phyloP scores from a whole-genome alignment of 1,284 basidiomycete genomes.

The Crepidotus sp. region DNA sequence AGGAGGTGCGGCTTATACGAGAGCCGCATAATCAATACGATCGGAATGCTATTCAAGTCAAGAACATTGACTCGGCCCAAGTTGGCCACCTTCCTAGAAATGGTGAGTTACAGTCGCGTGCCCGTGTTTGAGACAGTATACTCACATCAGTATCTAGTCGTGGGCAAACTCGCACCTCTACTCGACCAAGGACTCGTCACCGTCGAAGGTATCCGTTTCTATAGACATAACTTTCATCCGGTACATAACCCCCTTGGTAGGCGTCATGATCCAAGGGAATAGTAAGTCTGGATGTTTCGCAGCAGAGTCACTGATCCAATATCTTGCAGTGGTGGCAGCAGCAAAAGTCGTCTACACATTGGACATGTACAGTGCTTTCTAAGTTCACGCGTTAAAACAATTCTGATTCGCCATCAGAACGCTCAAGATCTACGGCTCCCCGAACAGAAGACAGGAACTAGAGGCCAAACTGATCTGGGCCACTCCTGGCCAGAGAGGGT shows the following conservation, averaged over 20 bases:
- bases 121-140: no score
- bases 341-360: slow-evolving; percentile 39
- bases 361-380: slow-evolving; percentile 40
- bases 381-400: slow-evolving; percentile 4
- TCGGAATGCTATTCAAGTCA: slow-evolving; percentile 68
- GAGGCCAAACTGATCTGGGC: slow-evolving; percentile 69
- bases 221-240: not conserved
- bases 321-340: slow-evolving; percentile 20
- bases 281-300: slow-evolving; percentile 32
- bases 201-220: slow-evolving; percentile 44
- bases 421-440: slow-evolving; percentile 62
- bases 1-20: slow-evolving; percentile 66
- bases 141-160: no score
- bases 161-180: slow-evolving; percentile 54
- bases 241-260: slow-evolving; percentile 1
- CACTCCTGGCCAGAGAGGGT: slow-evolving; percentile 57
- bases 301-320: slow-evolving; percentile 1
- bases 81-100: slow-evolving; percentile 70
- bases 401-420: slow-evolving; percentile 33
- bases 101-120: no score
- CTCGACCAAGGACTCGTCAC: slow-evolving; percentile 56
- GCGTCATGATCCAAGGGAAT: slow-evolving; percentile 67
- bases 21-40: slow-evolving; percentile 30
- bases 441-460: slow-evolving; percentile 47
- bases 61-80: slow-evolving; percentile 64